These are phyloP conservation scores for Cordyceps cateniannulata DNA, from an alignment of 2,329 filamentous ascomycete genomes.

Conservation along the genomic window DNA sequence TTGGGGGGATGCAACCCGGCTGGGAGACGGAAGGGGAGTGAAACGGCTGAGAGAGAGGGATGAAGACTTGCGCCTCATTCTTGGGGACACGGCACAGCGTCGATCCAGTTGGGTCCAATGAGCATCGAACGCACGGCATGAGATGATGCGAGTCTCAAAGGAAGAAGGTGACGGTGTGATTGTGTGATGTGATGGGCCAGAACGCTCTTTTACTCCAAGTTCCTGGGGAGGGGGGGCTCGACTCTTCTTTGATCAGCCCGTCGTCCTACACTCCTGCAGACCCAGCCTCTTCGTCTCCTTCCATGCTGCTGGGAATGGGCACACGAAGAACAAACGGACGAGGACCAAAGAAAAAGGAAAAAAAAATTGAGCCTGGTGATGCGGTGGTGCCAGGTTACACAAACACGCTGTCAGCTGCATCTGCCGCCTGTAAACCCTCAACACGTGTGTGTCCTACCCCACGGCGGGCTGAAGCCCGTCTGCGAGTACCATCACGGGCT, in stretches of 20 bases:
- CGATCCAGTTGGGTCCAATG: background rate
- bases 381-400: conserved; percentile 4
- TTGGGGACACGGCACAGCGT: background rate
- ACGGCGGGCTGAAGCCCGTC: background rate
- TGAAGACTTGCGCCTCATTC: background rate
- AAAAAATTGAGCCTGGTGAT: background rate
- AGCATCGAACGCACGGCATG: background rate
- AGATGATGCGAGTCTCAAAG: background rate
- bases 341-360: background rate
- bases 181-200: too few relatives aligned
- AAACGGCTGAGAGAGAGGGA: background rate
- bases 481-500: background rate
- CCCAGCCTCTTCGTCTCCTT: background rate
- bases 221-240: too few relatives aligned
- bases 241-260: too few relatives aligned
- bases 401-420: conserved; percentile 3
- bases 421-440: background rate
- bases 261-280: background rate
- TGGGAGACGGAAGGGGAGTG: background rate
- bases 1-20: too few relatives aligned
- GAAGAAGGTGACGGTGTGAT: background rate
- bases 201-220: too few relatives aligned
- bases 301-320: too few relatives aligned
- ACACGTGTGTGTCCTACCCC: background rate
- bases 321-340: too few relatives aligned